Percentiles rank a stretch among this genome's conserved stretches.
These are phyloP conservation scores for Fusarium pseudocircinatum DNA, from an alignment of 2,329 filamentous ascomycete species.

Conservation along the genomic window DNA sequence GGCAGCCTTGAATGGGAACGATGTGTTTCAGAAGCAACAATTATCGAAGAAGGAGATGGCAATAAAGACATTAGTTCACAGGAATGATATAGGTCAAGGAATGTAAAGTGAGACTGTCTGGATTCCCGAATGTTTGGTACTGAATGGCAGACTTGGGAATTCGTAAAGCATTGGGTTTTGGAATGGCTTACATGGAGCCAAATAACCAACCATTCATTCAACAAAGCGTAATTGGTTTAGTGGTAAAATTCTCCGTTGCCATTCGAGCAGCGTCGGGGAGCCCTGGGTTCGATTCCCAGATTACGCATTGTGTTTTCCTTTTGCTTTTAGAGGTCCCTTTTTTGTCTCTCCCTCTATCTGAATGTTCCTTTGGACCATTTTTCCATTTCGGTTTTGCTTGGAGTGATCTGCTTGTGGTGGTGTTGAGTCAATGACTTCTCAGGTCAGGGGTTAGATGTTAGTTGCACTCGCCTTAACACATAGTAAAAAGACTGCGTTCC, in stretches of 20 bases:
- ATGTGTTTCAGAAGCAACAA: too few species aligned
- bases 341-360: neutral
- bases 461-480: neutral
- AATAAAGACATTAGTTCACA: neutral
- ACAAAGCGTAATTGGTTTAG: neutral
- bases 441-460: neutral
- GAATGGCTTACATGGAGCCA: rapidly evolving
- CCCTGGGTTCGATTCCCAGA: slow-evolving; percentile 21
- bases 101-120: neutral
- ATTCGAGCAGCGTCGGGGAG: slow-evolving; percentile 13
- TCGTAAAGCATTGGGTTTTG: rapidly evolving
- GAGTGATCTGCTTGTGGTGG: neutral
- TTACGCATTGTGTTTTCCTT: neutral
- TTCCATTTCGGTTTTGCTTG: neutral
- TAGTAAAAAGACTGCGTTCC: neutral
- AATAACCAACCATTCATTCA: too few species aligned
- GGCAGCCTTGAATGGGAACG: slow-evolving; percentile 47
- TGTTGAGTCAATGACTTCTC: neutral
- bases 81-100: neutral
- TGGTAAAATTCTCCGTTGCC: slow-evolving; percentile 33
- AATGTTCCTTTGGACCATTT: neutral
- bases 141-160: neutral
- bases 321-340: neutral
- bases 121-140: neutral
- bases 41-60: neutral